Evolutionary conservation across 2,329 filamentous ascomycete species (phyloP).

Genomic region (Trichoderma sp.): DNA sequence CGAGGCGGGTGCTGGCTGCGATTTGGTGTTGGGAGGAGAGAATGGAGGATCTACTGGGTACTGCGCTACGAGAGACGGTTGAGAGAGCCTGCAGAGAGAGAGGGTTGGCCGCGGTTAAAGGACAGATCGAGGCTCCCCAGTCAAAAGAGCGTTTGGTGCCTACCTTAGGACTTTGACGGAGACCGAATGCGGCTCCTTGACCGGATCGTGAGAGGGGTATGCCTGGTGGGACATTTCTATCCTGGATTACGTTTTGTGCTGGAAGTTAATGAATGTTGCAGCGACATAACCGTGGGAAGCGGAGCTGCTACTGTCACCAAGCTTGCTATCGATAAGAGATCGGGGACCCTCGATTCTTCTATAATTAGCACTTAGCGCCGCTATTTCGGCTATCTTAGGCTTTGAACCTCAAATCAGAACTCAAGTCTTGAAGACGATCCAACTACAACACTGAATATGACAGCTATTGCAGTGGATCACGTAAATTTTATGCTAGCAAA

Average conservation of each 20-base stretch:
- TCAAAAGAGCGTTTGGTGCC: conserved; percentile 27
- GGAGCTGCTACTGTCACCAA: conserved; percentile 5
- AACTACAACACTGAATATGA: not conserved
- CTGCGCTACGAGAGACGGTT: conserved; percentile 75
- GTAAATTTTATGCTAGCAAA: not conserved
- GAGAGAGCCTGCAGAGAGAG: conserved; percentile 67
- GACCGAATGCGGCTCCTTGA: conserved; percentile 77
- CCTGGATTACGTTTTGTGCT: not conserved
- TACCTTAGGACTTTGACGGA: conserved; percentile 77
- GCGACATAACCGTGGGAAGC: not conserved
- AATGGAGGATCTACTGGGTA: conserved; percentile 60
- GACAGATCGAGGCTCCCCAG: not conserved
- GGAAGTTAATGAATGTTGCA: not conserved
- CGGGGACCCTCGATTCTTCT: not conserved
- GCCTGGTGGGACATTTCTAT: conserved; percentile 60
- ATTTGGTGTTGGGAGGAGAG: conserved; percentile 45
- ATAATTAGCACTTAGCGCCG: conserved; percentile 4
- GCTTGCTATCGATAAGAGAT: conserved; percentile 29
- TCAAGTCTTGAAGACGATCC: not conserved
- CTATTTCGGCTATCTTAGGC: not conserved
- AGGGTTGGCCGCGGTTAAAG: not conserved
- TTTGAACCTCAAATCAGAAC: not conserved
- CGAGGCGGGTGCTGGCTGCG: conserved; percentile 63
- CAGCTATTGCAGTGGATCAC: not conserved
- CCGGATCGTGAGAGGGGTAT: conserved; percentile 59